Percentiles rank a stretch among this genome's conserved stretches.
phyloP scores from a whole-genome alignment of 2,329 filamentous ascomycete species.

The Paraphoma sp. region DNA sequence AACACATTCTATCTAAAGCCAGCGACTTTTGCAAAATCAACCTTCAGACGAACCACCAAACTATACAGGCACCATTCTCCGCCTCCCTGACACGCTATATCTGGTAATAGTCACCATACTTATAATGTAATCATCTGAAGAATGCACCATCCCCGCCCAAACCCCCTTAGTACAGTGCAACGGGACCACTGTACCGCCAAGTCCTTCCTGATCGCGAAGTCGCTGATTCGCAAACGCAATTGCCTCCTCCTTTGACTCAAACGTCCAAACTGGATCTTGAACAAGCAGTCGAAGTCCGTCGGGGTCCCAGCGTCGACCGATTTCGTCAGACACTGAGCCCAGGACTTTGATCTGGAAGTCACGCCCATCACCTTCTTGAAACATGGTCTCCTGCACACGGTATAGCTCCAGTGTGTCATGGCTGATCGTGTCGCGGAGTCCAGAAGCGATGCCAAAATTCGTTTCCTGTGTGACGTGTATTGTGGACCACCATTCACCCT shows the following conservation, averaged over 20 bases:
- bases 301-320: background rate
- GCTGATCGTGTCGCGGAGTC: too few relatives aligned
- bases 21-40: background rate
- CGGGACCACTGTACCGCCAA: background rate
- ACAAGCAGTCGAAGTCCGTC: background rate
- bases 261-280: background rate
- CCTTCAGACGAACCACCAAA: background rate
- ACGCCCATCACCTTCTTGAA: background rate
- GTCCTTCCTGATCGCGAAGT: background rate
- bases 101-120: background rate
- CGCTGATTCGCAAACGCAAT: background rate
- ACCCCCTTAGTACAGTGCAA: background rate
- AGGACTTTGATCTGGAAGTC: background rate
- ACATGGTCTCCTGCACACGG: background rate
- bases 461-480: too few relatives aligned
- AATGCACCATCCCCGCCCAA: background rate
- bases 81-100: background rate
- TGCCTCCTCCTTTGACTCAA: background rate
- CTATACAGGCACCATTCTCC: background rate
- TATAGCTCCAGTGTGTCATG: background rate
- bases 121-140: background rate
- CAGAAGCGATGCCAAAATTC: too few relatives aligned
- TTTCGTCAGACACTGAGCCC: background rate
- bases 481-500: too few relatives aligned
- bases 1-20: too few relatives aligned